phyloP scores from a whole-genome alignment of 331 rosid species.

The Telfairia occidentalis region DNA sequence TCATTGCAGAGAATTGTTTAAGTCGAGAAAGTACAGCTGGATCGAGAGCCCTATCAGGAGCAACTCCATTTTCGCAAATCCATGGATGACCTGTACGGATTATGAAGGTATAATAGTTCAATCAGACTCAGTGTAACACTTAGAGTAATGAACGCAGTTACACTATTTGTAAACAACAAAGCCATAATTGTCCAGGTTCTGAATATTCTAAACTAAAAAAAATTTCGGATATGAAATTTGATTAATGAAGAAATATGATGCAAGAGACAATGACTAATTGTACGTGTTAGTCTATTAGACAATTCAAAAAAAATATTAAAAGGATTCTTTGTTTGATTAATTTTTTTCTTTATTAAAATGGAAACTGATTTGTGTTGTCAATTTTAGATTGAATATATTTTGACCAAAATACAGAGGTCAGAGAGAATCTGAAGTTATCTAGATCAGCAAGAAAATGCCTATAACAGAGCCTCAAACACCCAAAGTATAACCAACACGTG shows the following conservation, averaged over 20 bases:
- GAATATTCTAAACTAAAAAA: background rate
- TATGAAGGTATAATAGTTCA: constrained; percentile 8
- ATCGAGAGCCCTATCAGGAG: constrained; percentile 88
- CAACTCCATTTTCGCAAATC: constrained; percentile 96
- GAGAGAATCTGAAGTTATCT: background rate
- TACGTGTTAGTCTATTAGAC: background rate
- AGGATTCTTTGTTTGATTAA: background rate
- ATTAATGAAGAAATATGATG: background rate
- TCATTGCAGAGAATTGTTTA: constrained; percentile 97
- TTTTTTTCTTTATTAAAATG: background rate
- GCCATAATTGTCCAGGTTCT: background rate
- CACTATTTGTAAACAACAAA: background rate
- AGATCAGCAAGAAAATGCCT: background rate
- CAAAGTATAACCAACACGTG: background rate
- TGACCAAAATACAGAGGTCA: background rate
- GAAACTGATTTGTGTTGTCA: background rate
- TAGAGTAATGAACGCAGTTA: background rate
- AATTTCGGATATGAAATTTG: background rate
- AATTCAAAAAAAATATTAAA: background rate
- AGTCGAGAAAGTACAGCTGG: constrained; percentile 96
- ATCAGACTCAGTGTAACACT: background rate
- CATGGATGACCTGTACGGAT: constrained; percentile 79
- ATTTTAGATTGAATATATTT: background rate
- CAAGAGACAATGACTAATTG: background rate
- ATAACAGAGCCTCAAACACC: background rate